Percentiles rank a stretch among this genome's conserved stretches.
Conservation (phyloP, 2,329 filamentous ascomycete genomes). For the Aspergillus sp. region DNA sequence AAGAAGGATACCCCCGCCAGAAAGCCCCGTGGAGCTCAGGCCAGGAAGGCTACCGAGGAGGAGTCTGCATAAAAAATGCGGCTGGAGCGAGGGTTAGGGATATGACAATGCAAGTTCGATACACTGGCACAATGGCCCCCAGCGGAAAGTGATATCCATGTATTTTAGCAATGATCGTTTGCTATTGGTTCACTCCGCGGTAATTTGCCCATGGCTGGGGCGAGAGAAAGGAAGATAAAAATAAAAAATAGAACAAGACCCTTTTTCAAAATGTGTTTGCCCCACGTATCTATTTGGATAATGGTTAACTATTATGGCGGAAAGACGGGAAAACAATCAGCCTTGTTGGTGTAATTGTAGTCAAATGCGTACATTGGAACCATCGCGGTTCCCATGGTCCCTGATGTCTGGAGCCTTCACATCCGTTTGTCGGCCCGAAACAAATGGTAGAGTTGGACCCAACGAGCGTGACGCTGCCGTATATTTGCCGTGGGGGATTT, state of each 20-base stretch:
- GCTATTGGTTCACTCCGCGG: slow-evolving; percentile 14
- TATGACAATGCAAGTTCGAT: slow-evolving; percentile 16
- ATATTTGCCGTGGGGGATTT: slow-evolving; percentile 20
- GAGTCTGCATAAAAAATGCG: slow-evolving; percentile 33
- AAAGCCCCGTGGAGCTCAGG: slow-evolving; percentile 79
- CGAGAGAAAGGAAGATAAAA: slow-evolving; percentile 15
- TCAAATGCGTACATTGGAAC: background rate
- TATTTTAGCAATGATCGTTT: slow-evolving; percentile 29
- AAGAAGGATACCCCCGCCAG: slow-evolving; percentile 71
- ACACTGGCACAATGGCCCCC: slow-evolving; percentile 26
- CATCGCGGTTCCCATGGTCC: background rate
- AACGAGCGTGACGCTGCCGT: slow-evolving; percentile 3
- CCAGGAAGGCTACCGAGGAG: slow-evolving; percentile 61
- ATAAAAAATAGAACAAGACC: slow-evolving; percentile 10
- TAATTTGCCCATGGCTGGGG: slow-evolving; percentile 10
- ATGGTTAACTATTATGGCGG: background rate
- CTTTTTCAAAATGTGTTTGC: background rate
- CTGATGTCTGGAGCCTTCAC: background rate
- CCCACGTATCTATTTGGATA: background rate
- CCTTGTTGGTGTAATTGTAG: slow-evolving; percentile 7
- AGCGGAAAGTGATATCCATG: slow-evolving; percentile 27
- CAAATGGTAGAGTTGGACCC: slow-evolving; percentile 6
- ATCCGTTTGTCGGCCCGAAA: slow-evolving; percentile 30
- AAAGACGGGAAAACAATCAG: slow-evolving; percentile 20
- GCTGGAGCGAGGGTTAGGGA: slow-evolving; percentile 3